Conservation (phyloP, 257 asterid species). For the Schizonepeta tenuifolia region DNA sequence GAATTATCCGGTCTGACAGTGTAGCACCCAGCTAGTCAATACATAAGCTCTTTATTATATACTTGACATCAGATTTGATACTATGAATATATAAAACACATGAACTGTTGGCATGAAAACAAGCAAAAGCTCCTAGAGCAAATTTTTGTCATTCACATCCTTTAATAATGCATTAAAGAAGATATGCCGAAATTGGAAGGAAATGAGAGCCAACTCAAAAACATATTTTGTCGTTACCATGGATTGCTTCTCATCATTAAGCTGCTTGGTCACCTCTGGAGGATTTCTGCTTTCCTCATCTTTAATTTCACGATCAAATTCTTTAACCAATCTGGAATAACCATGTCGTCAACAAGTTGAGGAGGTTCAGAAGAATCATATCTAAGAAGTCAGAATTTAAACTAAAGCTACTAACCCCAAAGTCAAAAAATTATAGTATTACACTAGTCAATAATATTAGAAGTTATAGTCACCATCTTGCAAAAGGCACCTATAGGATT, state of each 20-base stretch:
- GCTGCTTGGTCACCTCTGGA: slow-evolving; percentile 82
- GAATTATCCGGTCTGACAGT: slow-evolving; percentile 10
- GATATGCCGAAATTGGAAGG: neutral
- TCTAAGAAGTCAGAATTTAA: slow-evolving; percentile 1
- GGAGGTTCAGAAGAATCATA: slow-evolving; percentile 25
- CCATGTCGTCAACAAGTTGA: slow-evolving; percentile 16
- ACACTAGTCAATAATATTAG: slow-evolving; percentile 12
- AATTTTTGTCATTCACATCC: slow-evolving; percentile 11
- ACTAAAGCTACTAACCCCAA: slow-evolving; percentile 25
- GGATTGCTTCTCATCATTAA: slow-evolving; percentile 94
- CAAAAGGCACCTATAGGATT: slow-evolving; percentile 22
- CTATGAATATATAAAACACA: slow-evolving; percentile 1
- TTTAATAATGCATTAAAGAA: neutral
- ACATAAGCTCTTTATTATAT: neutral
- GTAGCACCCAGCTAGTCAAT: slow-evolving; percentile 21
- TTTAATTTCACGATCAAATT: slow-evolving; percentile 94
- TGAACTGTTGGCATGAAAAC: slow-evolving; percentile 3
- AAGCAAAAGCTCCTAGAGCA: neutral
- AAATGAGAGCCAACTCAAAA: slow-evolving; percentile 9
- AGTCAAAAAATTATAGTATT: slow-evolving; percentile 23
- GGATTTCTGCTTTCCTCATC: slow-evolving; percentile 84
- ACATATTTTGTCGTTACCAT: slow-evolving; percentile 54
- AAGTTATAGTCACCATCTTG: slow-evolving; percentile 22
- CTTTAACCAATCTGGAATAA: slow-evolving; percentile 77
- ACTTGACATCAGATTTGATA: slow-evolving; percentile 2